phyloP scores from a whole-genome alignment of 2,329 filamentous ascomycete species.

The Seiridium unicorne region DNA sequence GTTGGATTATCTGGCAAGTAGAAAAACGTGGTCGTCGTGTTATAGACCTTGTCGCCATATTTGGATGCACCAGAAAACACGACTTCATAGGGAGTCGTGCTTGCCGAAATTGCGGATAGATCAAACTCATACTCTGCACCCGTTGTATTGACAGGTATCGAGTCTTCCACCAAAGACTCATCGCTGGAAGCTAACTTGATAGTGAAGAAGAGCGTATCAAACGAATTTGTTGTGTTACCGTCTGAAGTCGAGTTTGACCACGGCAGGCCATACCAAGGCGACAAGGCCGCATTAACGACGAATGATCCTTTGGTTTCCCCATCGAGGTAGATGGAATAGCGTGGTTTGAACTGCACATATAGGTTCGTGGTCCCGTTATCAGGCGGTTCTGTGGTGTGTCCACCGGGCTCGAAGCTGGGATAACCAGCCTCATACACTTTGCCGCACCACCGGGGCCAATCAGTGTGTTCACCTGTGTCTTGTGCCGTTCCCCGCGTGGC shows the following conservation, averaged over 20 bases:
- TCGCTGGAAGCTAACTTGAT: constrained; percentile 31
- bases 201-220: constrained; percentile 30
- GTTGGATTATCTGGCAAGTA: constrained; percentile 41
- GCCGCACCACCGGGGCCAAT: constrained; percentile 9
- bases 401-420: constrained; percentile 8
- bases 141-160: constrained; percentile 31
- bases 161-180: constrained; percentile 29
- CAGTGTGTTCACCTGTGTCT: constrained; percentile 4
- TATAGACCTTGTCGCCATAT: constrained; percentile 30
- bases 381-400: not conserved
- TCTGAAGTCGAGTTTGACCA: constrained; percentile 28
- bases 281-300: constrained; percentile 40
- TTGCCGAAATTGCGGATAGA: constrained; percentile 32
- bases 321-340: constrained; percentile 45
- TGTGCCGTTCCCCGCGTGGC: not conserved
- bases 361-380: constrained; percentile 3
- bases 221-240: constrained; percentile 15
- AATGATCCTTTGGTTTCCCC: constrained; percentile 39
- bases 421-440: constrained; percentile 6
- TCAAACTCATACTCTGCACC: constrained; percentile 35
- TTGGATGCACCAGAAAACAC: constrained; percentile 33
- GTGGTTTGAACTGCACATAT: constrained; percentile 41
- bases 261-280: constrained; percentile 35
- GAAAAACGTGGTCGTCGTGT: constrained; percentile 33
- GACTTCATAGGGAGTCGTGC: constrained; percentile 36